These are phyloP conservation scores for Pichia deserticola DNA, from an alignment of 805 yeast species.

Conservation along the genomic window DNA sequence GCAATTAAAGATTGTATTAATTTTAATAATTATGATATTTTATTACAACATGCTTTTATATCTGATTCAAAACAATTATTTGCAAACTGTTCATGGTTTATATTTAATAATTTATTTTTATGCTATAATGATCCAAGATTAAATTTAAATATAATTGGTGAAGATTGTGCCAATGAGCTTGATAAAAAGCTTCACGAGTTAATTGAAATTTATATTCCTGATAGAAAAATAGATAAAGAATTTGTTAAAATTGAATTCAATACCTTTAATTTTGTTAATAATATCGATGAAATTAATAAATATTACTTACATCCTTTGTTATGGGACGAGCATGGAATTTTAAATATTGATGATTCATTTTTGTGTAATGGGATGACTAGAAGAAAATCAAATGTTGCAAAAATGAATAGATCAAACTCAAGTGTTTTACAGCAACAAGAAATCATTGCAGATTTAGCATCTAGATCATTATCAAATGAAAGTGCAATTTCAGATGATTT, in stretches of 20 bases:
- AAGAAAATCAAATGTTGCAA: not conserved
- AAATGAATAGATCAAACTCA: slow-evolving; percentile 3
- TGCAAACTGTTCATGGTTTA: slow-evolving; percentile 58
- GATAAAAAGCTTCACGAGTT: slow-evolving; percentile 18
- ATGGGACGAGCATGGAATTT: slow-evolving; percentile 23
- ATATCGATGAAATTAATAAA: slow-evolving; percentile 32
- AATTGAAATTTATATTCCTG: slow-evolving; percentile 20
- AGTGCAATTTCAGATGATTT: slow-evolving; percentile 19
- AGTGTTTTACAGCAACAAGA: not conserved
- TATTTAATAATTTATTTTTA: slow-evolving; percentile 57
- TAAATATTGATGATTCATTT: slow-evolving; percentile 7
- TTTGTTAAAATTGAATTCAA: slow-evolving; percentile 12
- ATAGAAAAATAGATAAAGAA: slow-evolving; percentile 3
- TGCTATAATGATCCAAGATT: slow-evolving; percentile 43
- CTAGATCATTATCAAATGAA: slow-evolving; percentile 4
- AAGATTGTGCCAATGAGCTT: slow-evolving; percentile 1
- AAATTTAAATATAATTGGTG: slow-evolving; percentile 1
- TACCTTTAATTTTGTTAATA: slow-evolving; percentile 27
- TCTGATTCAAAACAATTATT: slow-evolving; percentile 48
- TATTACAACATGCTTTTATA: slow-evolving; percentile 48
- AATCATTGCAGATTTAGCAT: not conserved
- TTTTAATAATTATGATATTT: slow-evolving; percentile 50
- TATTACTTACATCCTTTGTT: slow-evolving; percentile 31
- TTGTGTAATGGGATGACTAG: not conserved
- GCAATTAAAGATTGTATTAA: slow-evolving; percentile 47